Evolutionary conservation across 805 yeast genomes (phyloP).

Genomic region (Candida tammaniensis): DNA sequence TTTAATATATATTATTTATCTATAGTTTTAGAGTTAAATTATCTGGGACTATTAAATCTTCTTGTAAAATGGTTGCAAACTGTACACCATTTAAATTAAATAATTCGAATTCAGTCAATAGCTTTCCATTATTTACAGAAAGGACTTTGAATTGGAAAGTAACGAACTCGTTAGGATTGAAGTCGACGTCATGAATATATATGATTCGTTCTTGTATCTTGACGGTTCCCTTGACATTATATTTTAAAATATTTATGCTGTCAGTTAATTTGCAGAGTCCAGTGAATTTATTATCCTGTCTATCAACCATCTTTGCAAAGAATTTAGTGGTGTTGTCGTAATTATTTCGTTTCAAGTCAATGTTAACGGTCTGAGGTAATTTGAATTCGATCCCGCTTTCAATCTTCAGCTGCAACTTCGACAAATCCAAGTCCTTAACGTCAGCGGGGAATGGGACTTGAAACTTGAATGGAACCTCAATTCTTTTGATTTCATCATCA

Average conservation of each 20-base stretch:
- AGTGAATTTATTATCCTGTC: conserved; percentile 6
- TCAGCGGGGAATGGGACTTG: conserved; percentile 30
- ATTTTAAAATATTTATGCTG: conserved; percentile 1
- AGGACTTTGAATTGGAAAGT: conserved; percentile 47
- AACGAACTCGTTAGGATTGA: conserved; percentile 51
- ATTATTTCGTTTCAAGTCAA: conserved; percentile 6
- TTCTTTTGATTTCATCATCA: conserved; percentile 23
- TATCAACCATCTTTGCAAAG: conserved; percentile 4
- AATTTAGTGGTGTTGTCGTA: conserved; percentile 7
- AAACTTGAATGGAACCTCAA: conserved; percentile 32
- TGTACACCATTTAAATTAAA: conserved; percentile 48
- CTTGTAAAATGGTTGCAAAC: conserved; percentile 63
- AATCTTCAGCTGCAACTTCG: conserved; percentile 10
- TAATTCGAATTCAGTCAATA: conserved; percentile 57
- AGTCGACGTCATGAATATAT: conserved; percentile 58
- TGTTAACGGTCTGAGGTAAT: background rate
- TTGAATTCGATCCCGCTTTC: conserved; percentile 7
- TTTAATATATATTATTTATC: conserved; percentile 8
- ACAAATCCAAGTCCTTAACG: conserved; percentile 11
- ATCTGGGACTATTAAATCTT: conserved; percentile 51
- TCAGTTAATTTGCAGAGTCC: conserved; percentile 10
- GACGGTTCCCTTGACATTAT: conserved; percentile 1
- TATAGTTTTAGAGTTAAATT: background rate
- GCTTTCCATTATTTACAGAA: conserved; percentile 51
- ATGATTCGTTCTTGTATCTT: conserved; percentile 30